phyloP scores from a whole-genome alignment of 495 filamentous ascomycete genomes.

The Hypoxylon rickii region DNA sequence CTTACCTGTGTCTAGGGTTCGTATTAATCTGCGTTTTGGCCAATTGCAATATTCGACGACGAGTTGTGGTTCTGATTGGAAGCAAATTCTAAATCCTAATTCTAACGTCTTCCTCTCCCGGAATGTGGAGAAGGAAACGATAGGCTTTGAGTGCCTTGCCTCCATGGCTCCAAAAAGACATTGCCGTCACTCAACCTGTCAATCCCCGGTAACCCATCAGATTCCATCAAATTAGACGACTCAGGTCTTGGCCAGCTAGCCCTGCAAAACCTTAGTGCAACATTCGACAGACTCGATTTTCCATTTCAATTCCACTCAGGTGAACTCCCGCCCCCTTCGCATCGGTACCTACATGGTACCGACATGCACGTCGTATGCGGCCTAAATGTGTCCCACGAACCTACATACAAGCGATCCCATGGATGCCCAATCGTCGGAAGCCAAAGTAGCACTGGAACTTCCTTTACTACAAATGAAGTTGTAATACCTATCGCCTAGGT shows the following conservation, averaged over 20 bases:
- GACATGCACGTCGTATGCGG: conserved; percentile 36
- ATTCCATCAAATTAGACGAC: conserved; percentile 20
- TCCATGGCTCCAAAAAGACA: conserved; percentile 7
- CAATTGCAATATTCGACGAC: conserved; percentile 31
- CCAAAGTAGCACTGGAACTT: conserved; percentile 17
- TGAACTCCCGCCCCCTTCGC: conserved; percentile 7
- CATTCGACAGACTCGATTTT: conserved; percentile 7
- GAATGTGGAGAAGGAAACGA: conserved; percentile 37
- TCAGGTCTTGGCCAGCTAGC: conserved; percentile 25
- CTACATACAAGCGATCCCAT: conserved; percentile 33
- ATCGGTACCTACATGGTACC: conserved; percentile 28
- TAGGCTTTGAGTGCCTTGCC: conserved; percentile 21
- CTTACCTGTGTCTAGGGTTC: conserved; percentile 11
- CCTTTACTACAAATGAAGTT: conserved; percentile 10
- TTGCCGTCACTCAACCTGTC: conserved; percentile 25
- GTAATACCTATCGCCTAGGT: not conserved
- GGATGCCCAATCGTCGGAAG: conserved; percentile 41
- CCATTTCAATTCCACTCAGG: conserved; percentile 1
- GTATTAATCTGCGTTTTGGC: conserved; percentile 21
- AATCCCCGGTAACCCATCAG: conserved; percentile 31
- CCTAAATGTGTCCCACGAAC: conserved; percentile 39
- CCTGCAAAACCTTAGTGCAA: conserved; percentile 22
- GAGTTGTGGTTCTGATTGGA: conserved; percentile 33
- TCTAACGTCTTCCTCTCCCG: conserved; percentile 33
- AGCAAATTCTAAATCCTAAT: conserved; percentile 20